Percentiles rank a stretch among this genome's conserved stretches.
Evolutionary conservation across 2,329 filamentous ascomycete species (phyloP).

Genomic region (Cladosporium sp.): DNA sequence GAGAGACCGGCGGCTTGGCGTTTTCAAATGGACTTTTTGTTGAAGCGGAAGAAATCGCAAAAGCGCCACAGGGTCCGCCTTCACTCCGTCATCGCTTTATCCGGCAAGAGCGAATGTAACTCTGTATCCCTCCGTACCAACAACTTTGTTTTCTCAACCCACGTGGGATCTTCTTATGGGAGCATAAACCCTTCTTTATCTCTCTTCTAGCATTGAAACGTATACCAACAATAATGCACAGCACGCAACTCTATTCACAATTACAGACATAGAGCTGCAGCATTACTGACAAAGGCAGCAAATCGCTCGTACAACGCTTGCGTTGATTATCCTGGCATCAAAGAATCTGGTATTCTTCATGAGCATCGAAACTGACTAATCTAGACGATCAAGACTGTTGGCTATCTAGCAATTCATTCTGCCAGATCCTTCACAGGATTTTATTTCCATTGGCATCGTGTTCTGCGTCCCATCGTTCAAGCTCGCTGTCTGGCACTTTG

Average conservation of each 20-base stretch:
- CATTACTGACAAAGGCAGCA: too few species aligned
- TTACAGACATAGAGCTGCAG: too few species aligned
- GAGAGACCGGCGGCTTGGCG: neutral
- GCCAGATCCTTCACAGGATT: neutral
- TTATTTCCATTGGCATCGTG: constrained; percentile 45
- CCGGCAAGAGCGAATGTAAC: neutral
- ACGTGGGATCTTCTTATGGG: too few species aligned
- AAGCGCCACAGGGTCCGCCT: neutral
- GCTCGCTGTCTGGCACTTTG: constrained; percentile 48
- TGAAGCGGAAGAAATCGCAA: neutral
- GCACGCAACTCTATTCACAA: too few species aligned
- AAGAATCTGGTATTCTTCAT: too few species aligned
- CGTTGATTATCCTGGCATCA: too few species aligned
- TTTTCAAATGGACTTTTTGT: neutral
- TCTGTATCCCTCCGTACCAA: neutral
- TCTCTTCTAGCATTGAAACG: too few species aligned
- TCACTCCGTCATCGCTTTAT: neutral
- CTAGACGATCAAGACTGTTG: neutral
- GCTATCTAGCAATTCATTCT: too few species aligned
- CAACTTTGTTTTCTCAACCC: too few species aligned
- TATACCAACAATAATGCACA: too few species aligned
- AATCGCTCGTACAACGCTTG: too few species aligned
- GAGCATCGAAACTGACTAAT: neutral
- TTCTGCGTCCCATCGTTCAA: constrained; percentile 54
- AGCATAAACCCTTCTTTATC: too few species aligned